These are phyloP conservation scores for Trametes punicea DNA, from an alignment of 768 basidiomycete genomes.

Conservation along the genomic window DNA sequence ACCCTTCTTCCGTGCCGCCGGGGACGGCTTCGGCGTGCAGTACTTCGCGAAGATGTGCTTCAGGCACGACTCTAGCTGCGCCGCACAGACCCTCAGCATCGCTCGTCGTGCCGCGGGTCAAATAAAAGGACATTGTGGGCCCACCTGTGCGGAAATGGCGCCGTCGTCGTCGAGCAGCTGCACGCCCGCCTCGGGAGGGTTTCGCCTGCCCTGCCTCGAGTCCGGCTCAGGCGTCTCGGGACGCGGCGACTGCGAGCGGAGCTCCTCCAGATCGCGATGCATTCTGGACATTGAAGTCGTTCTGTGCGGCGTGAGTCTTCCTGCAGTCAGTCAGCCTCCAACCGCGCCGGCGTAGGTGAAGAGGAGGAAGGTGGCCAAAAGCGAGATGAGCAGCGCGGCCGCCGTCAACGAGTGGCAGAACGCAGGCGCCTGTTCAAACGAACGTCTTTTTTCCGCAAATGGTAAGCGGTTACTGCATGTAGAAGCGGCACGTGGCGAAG, in stretches of 20 bases:
- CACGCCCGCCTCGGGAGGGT: slow-evolving; percentile 41
- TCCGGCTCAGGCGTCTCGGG: slow-evolving; percentile 63
- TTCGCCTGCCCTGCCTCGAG: slow-evolving; percentile 56
- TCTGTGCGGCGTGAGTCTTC: background rate
- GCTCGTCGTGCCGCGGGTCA: too few species aligned
- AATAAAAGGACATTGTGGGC: slow-evolving; percentile 2
- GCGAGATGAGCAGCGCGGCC: background rate
- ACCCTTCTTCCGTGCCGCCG: slow-evolving; percentile 1
- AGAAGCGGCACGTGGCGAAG: slow-evolving; percentile 4
- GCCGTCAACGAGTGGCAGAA: slow-evolving; percentile 10
- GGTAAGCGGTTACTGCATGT: background rate
- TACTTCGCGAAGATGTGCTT: slow-evolving; percentile 80
- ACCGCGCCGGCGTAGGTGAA: background rate
- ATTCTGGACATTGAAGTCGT: slow-evolving; percentile 13
- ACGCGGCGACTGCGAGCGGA: slow-evolving; percentile 42
- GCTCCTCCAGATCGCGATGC: slow-evolving; percentile 26
- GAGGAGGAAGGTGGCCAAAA: background rate
- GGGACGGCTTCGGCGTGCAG: slow-evolving; percentile 43
- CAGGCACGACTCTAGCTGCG: slow-evolving; percentile 63
- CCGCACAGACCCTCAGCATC: background rate
- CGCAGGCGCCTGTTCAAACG: background rate
- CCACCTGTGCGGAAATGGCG: slow-evolving; percentile 59
- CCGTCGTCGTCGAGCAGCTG: slow-evolving; percentile 71
- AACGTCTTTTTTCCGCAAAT: slow-evolving; percentile 11
- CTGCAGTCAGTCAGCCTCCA: background rate